A percentile compares a stretch with the other conserved stretches of the same genome.
These are phyloP conservation scores for Spathaspora girioi DNA, from an alignment of 805 yeast species.

Conservation along the genomic window DNA sequence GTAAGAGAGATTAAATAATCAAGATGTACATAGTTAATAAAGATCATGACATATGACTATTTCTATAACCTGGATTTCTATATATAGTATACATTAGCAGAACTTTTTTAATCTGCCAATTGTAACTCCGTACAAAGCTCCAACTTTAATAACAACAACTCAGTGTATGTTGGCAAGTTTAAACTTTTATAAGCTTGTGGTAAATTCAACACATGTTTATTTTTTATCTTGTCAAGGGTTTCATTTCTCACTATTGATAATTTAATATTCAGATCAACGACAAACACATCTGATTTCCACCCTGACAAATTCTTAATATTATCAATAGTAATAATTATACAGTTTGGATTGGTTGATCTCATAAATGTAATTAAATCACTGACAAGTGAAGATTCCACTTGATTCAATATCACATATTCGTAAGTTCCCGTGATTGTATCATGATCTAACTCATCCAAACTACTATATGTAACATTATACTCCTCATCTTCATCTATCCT, in stretches of 20 bases:
- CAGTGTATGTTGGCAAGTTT: conserved; percentile 1
- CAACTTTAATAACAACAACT: background rate
- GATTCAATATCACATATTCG: conserved; percentile 2
- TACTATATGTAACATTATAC: background rate
- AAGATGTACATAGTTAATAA: background rate
- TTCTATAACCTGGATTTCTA: no score
- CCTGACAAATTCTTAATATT: background rate
- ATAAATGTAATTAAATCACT: background rate
- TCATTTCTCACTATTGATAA: background rate
- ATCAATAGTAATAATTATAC: background rate
- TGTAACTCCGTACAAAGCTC: background rate
- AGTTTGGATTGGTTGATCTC: background rate
- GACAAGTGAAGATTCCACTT: background rate
- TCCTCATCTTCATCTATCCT: background rate
- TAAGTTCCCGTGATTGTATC: background rate
- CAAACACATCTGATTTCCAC: background rate
- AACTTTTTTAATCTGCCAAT: no score
- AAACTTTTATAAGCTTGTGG: background rate
- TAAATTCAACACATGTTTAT: background rate
- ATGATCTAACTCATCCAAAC: background rate
- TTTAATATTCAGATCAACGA: background rate
- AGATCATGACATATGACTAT: background rate
- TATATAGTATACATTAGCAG: no score
- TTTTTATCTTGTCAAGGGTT: background rate
- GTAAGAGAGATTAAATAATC: no score